Percentiles rank a stretch among this genome's conserved stretches.
Conservation (phyloP, 768 basidiomycete genomes). For the Tricholoma furcatifolium region DNA sequence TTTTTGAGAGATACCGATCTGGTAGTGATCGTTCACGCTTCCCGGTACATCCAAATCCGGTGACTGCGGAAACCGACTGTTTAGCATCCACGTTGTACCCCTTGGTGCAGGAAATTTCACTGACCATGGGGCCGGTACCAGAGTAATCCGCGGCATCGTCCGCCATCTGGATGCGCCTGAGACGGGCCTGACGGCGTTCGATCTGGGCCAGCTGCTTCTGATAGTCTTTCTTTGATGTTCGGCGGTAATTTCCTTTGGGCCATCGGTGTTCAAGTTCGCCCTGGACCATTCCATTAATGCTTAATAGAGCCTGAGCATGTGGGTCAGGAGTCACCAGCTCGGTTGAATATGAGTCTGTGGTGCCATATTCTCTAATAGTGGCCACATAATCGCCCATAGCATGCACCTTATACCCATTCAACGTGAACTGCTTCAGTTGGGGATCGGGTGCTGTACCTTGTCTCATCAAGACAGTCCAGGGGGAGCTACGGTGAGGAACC, state of each 20-base stretch:
- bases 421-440: too few species aligned
- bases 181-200: not conserved
- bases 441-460: too few species aligned
- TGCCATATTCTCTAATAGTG: constrained; percentile 7
- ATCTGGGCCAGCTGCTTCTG: too few species aligned
- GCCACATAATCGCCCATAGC: constrained; percentile 13
- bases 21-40: too few species aligned
- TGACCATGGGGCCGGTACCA: not conserved
- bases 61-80: too few species aligned
- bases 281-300: not conserved
- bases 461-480: too few species aligned
- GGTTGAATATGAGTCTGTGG: constrained; percentile 15
- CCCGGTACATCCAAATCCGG: too few species aligned
- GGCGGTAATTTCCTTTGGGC: constrained; percentile 6
- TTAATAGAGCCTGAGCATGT: not conserved
- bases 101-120: too few species aligned
- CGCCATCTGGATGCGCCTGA: constrained; percentile 2
- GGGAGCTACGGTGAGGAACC: too few species aligned
- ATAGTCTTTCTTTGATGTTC: constrained; percentile 6
- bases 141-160: not conserved
- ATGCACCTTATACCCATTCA: constrained; percentile 13
- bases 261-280: constrained; percentile 11
- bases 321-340: constrained; percentile 6
- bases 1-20: too few species aligned
- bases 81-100: too few species aligned